Evolutionary conservation across 106 monocot species (phyloP).

Genomic region (Cymbidium sinense): DNA sequence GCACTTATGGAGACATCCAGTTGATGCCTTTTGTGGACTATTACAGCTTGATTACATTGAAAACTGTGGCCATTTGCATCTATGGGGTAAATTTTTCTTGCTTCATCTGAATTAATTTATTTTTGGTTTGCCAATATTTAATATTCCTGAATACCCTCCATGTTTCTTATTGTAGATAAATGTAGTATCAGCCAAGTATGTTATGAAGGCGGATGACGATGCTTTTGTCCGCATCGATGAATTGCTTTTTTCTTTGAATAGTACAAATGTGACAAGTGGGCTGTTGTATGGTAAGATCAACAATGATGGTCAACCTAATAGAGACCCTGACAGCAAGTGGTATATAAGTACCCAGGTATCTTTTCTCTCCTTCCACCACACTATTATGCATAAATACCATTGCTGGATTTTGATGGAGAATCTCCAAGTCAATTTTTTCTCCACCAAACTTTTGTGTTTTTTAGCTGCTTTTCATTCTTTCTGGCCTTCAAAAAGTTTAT

Average conservation of each 20-base stretch:
- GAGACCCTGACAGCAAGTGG: slow-evolving; percentile 66
- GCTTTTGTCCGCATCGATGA: slow-evolving; percentile 56
- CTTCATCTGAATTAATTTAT: not conserved
- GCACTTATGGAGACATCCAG: slow-evolving; percentile 84
- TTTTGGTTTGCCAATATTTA: slow-evolving; percentile 2
- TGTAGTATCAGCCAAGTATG: slow-evolving; percentile 51
- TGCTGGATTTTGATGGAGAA: not conserved
- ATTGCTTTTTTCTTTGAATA: slow-evolving; percentile 37
- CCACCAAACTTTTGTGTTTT: not conserved
- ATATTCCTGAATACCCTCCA: slow-evolving; percentile 2
- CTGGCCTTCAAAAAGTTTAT: not conserved
- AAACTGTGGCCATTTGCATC: slow-evolving; percentile 84
- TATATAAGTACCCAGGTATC: slow-evolving; percentile 60
- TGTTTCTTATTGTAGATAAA: slow-evolving; percentile 33
- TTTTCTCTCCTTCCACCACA: not conserved
- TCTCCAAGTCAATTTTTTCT: no score
- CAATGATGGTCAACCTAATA: slow-evolving; percentile 45
- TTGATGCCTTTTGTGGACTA: slow-evolving; percentile 97
- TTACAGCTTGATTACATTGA: slow-evolving; percentile 84
- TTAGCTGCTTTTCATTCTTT: not conserved
- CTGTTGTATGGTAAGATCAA: slow-evolving; percentile 60
- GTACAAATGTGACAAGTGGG: slow-evolving; percentile 29
- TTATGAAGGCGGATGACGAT: slow-evolving; percentile 52
- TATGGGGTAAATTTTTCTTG: slow-evolving; percentile 68
- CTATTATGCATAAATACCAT: not conserved